These are phyloP conservation scores for Phylloporus arenicola DNA, from an alignment of 768 basidiomycete species.

Conservation along the genomic window DNA sequence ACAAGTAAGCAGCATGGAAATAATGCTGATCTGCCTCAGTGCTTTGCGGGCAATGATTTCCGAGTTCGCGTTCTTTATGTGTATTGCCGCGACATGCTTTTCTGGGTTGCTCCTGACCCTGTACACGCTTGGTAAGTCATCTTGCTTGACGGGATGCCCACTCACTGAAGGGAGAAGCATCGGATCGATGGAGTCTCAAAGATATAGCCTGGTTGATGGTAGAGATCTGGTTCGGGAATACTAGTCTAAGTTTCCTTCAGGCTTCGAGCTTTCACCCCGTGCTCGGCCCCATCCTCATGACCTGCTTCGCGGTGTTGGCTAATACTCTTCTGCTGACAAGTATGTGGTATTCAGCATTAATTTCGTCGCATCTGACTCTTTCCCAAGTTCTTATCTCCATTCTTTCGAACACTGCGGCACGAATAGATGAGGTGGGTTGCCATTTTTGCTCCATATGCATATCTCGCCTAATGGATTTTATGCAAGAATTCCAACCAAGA, in stretches of 20 bases:
- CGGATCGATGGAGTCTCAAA: constrained; percentile 30
- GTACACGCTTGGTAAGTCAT: constrained; percentile 41
- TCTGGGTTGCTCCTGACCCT: constrained; percentile 65
- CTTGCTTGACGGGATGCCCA: constrained; percentile 12
- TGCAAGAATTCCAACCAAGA: constrained; percentile 56
- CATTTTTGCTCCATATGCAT: not conserved
- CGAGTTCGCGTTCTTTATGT: constrained; percentile 75
- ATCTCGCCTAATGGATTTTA: not conserved
- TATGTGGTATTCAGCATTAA: constrained; percentile 31
- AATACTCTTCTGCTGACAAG: constrained; percentile 80
- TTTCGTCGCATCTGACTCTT: constrained; percentile 3
- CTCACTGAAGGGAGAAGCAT: constrained; percentile 26
- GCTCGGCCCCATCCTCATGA: constrained; percentile 77
- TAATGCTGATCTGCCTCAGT: constrained; percentile 34
- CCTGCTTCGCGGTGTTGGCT: constrained; percentile 69
- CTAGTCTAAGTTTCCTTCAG: constrained; percentile 53
- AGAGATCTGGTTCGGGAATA: constrained; percentile 84
- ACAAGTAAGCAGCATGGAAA: not conserved
- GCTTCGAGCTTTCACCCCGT: constrained; percentile 60
- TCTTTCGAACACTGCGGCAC: constrained; percentile 82
- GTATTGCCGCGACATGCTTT: constrained; percentile 73
- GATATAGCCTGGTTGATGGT: constrained; percentile 79
- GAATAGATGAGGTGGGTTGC: constrained; percentile 53
- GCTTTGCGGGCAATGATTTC: constrained; percentile 78
- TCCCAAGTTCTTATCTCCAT: constrained; percentile 71